Conservation (phyloP, 257 asterid genomes). For the Przewalskia tangutica region DNA sequence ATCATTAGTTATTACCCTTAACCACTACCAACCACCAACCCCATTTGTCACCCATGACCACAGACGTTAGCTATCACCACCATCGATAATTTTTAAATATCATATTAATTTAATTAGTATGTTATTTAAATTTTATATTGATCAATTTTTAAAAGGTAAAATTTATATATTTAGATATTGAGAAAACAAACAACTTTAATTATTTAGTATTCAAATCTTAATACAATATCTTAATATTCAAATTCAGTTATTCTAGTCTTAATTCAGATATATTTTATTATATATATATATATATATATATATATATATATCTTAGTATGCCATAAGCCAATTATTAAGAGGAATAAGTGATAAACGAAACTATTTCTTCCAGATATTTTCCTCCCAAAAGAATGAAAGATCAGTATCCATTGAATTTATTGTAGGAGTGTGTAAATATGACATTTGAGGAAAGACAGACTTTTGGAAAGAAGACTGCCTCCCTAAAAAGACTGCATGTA, state of each 20-base stretch:
- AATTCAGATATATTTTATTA: too few species aligned
- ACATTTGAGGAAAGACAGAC: background rate
- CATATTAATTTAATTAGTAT: too few species aligned
- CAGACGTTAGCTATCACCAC: too few species aligned
- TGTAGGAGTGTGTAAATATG: background rate
- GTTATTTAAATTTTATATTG: too few species aligned
- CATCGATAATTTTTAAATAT: too few species aligned
- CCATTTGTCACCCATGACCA: too few species aligned
- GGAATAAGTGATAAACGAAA: background rate
- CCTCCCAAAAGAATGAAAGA: background rate
- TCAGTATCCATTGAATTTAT: background rate
- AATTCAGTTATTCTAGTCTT: too few species aligned
- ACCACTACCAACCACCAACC: too few species aligned
- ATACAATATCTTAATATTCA: background rate
- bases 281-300: background rate
- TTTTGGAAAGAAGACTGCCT: background rate
- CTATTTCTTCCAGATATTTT: background rate
- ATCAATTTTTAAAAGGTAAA: too few species aligned
- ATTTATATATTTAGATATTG: too few species aligned
- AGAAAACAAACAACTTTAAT: too few species aligned
- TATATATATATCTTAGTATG: background rate
- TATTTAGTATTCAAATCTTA: background rate
- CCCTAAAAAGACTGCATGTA: background rate
- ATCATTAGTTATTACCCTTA: too few species aligned
- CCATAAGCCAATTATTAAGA: background rate